Evolutionary conservation across 2,329 filamentous ascomycete genomes (phyloP).

Genomic region (Phialophora verrucosa): DNA sequence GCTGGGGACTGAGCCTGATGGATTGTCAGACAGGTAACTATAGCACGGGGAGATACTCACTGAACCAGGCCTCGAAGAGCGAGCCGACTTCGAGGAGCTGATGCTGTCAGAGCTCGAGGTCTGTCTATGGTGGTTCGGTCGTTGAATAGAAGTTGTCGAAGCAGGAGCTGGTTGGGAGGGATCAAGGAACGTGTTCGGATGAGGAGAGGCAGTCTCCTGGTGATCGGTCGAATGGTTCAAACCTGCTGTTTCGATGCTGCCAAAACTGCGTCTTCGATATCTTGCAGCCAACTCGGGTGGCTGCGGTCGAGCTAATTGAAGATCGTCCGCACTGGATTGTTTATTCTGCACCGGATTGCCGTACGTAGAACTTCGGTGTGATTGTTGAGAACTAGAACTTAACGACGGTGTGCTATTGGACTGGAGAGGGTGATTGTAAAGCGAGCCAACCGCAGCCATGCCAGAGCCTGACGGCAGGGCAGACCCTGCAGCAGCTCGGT

Average conservation of each 20-base stretch:
- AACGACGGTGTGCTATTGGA: conserved; percentile 46
- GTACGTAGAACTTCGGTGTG: conserved; percentile 43
- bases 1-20: conserved; percentile 19
- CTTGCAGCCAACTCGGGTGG: conserved; percentile 72
- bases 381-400: conserved; percentile 41
- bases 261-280: conserved; percentile 82
- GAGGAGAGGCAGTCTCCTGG: conserved; percentile 40
- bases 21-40: conserved; percentile 28
- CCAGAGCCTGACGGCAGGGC: conserved; percentile 59
- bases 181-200: conserved; percentile 44
- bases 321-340: conserved; percentile 72
- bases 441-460: conserved; percentile 61
- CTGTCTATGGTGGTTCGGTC: conserved; percentile 50
- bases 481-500: conserved; percentile 43
- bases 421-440: conserved; percentile 57
- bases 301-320: conserved; percentile 58
- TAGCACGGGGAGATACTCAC: conserved; percentile 58
- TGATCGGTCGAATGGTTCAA: conserved; percentile 45
- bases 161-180: conserved; percentile 32
- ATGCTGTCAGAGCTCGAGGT: conserved; percentile 71
- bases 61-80: conserved; percentile 66
- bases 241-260: conserved; percentile 62
- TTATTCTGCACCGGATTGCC: conserved; percentile 59
- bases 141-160: conserved; percentile 26
- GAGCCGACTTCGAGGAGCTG: conserved; percentile 51